Evolutionary conservation across 1,284 basidiomycete species (phyloP).

Genomic region (Papiliotrema flavescens): DNA sequence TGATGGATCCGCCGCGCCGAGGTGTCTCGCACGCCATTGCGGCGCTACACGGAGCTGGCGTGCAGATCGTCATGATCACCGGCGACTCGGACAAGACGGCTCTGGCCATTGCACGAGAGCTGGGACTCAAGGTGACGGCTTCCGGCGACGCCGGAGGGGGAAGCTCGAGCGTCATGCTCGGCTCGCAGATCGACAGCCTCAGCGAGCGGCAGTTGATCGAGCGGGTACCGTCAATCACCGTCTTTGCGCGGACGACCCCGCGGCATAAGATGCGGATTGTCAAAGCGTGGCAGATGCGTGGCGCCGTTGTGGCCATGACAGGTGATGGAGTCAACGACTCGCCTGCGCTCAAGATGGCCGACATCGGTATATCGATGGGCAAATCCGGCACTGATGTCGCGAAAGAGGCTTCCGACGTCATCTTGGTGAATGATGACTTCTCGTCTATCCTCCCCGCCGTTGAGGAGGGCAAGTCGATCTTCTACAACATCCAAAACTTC

Average conservation of each 20-base stretch:
- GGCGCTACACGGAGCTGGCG: constrained; percentile 74
- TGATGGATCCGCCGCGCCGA: constrained; percentile 90
- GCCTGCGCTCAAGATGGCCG: constrained; percentile 57
- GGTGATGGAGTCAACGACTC: constrained; percentile 60
- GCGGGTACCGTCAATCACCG: constrained; percentile 56
- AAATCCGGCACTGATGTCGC: constrained; percentile 63
- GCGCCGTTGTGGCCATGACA: constrained; percentile 49
- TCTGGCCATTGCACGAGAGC: constrained; percentile 75
- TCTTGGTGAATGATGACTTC: constrained; percentile 69
- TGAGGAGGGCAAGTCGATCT: constrained; percentile 59
- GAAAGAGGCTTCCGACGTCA: constrained; percentile 58
- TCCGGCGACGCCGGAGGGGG: constrained; percentile 25
- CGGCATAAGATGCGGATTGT: constrained; percentile 57
- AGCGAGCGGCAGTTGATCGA: constrained; percentile 60
- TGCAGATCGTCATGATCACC: constrained; percentile 97
- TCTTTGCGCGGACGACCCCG: constrained; percentile 53
- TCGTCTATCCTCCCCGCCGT: constrained; percentile 65
- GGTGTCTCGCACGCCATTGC: constrained; percentile 87
- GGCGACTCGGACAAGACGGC: constrained; percentile 93
- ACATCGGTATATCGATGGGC: constrained; percentile 68
- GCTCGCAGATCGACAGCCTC: constrained; percentile 61
- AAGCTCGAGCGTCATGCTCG: constrained; percentile 54
- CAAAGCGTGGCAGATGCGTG: constrained; percentile 56
- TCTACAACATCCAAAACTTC: constrained; percentile 51
- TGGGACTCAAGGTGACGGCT: constrained; percentile 63